Evolutionary conservation across 306 rosid species (phyloP).

Genomic region (Citrullus colocynthis): DNA sequence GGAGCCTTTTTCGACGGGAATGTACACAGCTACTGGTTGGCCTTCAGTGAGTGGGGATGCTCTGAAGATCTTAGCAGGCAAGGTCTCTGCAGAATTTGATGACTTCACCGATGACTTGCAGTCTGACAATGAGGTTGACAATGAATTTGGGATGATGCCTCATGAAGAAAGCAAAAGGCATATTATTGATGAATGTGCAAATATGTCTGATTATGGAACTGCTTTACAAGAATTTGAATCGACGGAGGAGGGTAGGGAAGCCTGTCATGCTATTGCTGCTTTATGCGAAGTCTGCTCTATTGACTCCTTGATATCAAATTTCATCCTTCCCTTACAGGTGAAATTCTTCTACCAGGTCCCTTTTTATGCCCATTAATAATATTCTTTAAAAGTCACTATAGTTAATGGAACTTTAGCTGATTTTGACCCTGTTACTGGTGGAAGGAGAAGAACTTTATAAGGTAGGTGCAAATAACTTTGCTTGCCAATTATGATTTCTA

Average conservation of each 20-base stretch:
- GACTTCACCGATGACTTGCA: constrained; percentile 27
- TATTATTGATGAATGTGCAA: constrained; percentile 10
- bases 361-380: constrained; percentile 7
- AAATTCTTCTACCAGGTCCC: constrained; percentile 8
- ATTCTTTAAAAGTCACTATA: background rate
- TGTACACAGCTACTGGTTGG: constrained; percentile 89
- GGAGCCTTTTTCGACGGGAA: constrained; percentile 37
- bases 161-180: constrained; percentile 16
- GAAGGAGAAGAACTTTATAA: background rate
- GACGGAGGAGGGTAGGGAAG: constrained; percentile 68
- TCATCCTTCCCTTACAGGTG: constrained; percentile 96
- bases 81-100: constrained; percentile 68
- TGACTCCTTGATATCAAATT: constrained; percentile 81
- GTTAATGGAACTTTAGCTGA: background rate
- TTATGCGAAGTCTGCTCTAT: constrained; percentile 92
- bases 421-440: background rate
- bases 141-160: constrained; percentile 19
- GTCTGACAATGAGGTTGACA: constrained; percentile 21
- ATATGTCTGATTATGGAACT: constrained; percentile 53
- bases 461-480: background rate
- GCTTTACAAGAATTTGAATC: constrained; percentile 50
- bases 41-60: constrained; percentile 79
- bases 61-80: constrained; percentile 75
- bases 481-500: background rate
- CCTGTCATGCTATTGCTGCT: constrained; percentile 95